Conservation (phyloP, 257 asterid genomes). For the Nicotiana sylvestris region DNA sequence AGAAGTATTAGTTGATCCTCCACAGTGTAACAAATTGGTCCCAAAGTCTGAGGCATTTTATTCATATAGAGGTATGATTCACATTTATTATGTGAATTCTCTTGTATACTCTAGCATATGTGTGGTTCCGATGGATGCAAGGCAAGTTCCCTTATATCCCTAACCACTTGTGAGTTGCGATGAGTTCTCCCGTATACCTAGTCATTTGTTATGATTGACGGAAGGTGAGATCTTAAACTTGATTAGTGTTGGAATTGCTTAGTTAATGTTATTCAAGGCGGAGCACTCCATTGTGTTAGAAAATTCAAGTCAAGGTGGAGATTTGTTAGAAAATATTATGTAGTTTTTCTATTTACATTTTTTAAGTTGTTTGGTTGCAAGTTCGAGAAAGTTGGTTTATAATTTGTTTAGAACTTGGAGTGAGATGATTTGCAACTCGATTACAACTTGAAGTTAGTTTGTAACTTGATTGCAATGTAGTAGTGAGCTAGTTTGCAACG, state of each 20-base stretch:
- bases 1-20: neutral
- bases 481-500: neutral
- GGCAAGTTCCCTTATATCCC: neutral
- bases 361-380: neutral
- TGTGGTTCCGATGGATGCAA: neutral
- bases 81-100: neutral
- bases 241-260: neutral
- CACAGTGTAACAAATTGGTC: neutral
- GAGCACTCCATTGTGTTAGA: neutral
- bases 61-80: neutral
- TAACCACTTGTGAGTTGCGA: neutral
- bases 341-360: neutral
- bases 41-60: neutral
- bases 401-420: neutral
- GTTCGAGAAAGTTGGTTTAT: neutral
- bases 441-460: neutral
- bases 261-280: neutral
- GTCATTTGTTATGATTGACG: neutral
- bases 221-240: constrained; percentile 2
- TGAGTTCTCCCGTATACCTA: neutral
- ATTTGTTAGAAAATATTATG: neutral
- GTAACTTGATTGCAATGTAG: no score
- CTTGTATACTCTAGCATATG: neutral
- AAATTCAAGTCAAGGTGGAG: neutral
- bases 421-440: neutral